Evolutionary conservation across 2,329 filamentous ascomycete species (phyloP).

Genomic region (Sarocladium strictum): DNA sequence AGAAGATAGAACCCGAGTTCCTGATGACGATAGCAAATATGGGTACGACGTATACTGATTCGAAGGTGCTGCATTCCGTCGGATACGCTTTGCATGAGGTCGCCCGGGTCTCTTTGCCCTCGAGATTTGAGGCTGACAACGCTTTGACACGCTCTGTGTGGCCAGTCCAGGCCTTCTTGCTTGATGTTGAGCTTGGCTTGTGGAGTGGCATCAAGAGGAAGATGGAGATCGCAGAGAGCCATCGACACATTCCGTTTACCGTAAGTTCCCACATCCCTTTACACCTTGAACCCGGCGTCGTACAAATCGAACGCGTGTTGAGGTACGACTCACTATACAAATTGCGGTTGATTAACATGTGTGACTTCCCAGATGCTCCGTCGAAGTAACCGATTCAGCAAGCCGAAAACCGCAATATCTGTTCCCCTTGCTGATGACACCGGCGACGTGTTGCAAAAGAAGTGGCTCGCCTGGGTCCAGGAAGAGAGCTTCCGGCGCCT

Average conservation of each 20-base stretch:
- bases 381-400: conserved; percentile 49
- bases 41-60: not conserved
- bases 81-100: not conserved
- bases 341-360: conserved; percentile 45
- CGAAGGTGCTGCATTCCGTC: not conserved
- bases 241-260: conserved; percentile 37
- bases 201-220: conserved; percentile 51
- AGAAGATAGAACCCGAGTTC: not conserved
- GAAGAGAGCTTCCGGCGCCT: conserved; percentile 27
- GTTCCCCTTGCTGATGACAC: not conserved
- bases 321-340: no score
- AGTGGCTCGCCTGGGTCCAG: conserved; percentile 23
- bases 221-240: conserved; percentile 51
- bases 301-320: no score
- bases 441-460: conserved; percentile 10
- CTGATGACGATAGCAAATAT: not conserved
- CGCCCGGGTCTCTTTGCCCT: not conserved
- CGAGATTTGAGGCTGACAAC: conserved; percentile 43
- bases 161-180: conserved; percentile 38
- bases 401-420: not conserved
- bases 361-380: conserved; percentile 58
- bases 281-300: no score
- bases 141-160: conserved; percentile 32
- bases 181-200: conserved; percentile 43
- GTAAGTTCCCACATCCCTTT: no score